phyloP scores from a whole-genome alignment of 371 early-diverging fungal genomes.

The Gilbertella persicaria region DNA sequence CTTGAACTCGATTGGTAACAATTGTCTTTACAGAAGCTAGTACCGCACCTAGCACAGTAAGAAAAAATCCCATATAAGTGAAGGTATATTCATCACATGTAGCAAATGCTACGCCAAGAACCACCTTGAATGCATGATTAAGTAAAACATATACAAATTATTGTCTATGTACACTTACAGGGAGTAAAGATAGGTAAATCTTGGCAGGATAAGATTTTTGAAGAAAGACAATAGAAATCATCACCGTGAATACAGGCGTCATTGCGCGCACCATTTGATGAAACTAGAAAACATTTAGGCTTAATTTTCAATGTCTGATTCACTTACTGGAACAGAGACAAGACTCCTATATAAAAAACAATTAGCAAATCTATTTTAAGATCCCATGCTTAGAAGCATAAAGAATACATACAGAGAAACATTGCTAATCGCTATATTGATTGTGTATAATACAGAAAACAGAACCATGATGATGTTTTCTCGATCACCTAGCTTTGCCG shows the following conservation, averaged over 20 bases:
- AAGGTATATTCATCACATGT: constrained; percentile 84
- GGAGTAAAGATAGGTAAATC: constrained; percentile 66
- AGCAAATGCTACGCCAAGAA: constrained; percentile 82
- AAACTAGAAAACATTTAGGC: constrained; percentile 33
- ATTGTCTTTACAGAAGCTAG: constrained; percentile 84
- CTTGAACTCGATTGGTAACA: constrained; percentile 82
- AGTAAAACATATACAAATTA: not conserved
- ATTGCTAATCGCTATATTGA: constrained; percentile 88
- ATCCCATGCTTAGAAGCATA: not conserved
- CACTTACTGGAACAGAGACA: constrained; percentile 26
- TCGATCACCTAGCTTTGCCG: constrained; percentile 53
- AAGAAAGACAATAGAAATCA: constrained; percentile 61
- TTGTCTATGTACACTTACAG: constrained; percentile 40
- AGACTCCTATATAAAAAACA: constrained; percentile 20
- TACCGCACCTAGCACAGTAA: constrained; percentile 81
- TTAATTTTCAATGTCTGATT: not conserved
- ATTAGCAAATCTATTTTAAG: too few species aligned
- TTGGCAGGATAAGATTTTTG: constrained; percentile 57
- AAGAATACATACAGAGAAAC: constrained; percentile 71
- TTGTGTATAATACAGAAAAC: constrained; percentile 86
- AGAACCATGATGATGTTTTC: constrained; percentile 72
- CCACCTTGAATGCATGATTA: constrained; percentile 42
- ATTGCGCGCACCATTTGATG: constrained; percentile 90
- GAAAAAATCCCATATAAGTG: constrained; percentile 66
- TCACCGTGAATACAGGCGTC: constrained; percentile 81